Evolutionary conservation across 2,329 filamentous ascomycete species (phyloP), one percentile per base, ranked within the genome.

Genomic region (Scopulariopsis brevicaulis): DNA sequence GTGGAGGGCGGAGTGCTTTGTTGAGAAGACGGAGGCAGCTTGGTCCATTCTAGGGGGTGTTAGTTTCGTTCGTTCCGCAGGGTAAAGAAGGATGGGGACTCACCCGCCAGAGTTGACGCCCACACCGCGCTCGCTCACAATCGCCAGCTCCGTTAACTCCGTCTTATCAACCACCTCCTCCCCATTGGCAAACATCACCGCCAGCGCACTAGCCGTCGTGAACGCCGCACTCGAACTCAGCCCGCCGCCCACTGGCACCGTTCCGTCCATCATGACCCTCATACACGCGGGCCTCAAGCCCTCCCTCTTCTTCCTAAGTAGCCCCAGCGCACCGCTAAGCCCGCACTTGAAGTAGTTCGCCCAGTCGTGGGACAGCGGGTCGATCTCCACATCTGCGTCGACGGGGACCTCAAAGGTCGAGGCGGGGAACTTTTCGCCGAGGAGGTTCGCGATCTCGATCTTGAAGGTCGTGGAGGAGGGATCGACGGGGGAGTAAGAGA

Each of bases 331-430:
- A 34, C 92, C 94, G 40, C 83, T 78, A 55, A 97, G 77, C 0
- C 94, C 94, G 57, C 90, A 89, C 75, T 94, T 95, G 82, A 99
- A 97, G 78, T 99, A 99, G 71, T 97, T 99, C 59, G 90, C 89
- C 94, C 94, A 99, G 73, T 96, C 91, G 63, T 95, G 88, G 64
- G 87, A 82, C 20, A 84, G 85, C 8, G 90, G 82, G 70, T 97
- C 91, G 65, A 99, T 96, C 24, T 87, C 81, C n/a, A 93, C 79
- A 12, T 80, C 74, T 50, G 78, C 76, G 32, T 35, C 59, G 34
- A 73, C 68, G 2, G 87, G 82, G 10, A 96, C 79, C 53, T 84
- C 79, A 68, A 96, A 95, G 64, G 89, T 83, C 63, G 83, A 82
- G 1, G 84, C 72, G 1, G 88, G 81, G 69, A 96, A 99, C 70